Conservation (phyloP, 192 early-diverging fungal genomes). For the Umbelopsis isabellina region DNA sequence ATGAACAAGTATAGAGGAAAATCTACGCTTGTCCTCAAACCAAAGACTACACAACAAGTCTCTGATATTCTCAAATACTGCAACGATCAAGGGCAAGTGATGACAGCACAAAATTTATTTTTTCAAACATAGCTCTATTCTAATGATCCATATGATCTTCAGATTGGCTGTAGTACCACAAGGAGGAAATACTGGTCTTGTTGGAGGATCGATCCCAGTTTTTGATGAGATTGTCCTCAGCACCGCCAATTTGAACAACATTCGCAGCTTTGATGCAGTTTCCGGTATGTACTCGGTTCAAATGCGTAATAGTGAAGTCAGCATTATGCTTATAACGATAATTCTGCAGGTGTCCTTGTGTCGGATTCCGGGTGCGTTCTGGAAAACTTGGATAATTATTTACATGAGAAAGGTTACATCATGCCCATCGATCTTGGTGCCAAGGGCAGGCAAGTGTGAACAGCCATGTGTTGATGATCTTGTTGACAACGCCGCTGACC, state of each 20-base stretch:
- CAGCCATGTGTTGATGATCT: not conserved
- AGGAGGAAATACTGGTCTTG: constrained; percentile 97
- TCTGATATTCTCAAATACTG: constrained; percentile 86
- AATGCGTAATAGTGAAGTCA: not conserved
- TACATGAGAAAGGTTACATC: constrained; percentile 81
- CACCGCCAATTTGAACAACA: constrained; percentile 77
- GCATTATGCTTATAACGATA: not conserved
- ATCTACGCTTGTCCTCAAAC: constrained; percentile 81
- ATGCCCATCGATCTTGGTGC: constrained; percentile 95
- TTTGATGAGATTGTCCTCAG: constrained; percentile 94
- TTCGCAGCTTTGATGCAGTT: constrained; percentile 72
- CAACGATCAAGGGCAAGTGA: constrained; percentile 60
- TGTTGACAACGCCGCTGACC: not conserved
- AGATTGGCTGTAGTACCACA: constrained; percentile 93
- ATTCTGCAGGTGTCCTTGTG: constrained; percentile 71
- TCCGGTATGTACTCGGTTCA: constrained; percentile 41
- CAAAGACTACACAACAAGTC: constrained; percentile 85
- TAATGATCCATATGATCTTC: not conserved
- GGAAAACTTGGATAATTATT: constrained; percentile 85
- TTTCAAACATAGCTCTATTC: not conserved
- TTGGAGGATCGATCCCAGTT: constrained; percentile 93
- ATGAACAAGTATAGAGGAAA: constrained; percentile 91
- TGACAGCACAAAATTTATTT: not conserved
- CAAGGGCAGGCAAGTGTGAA: constrained; percentile 58
- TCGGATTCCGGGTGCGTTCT: constrained; percentile 93